Base-by-base conservation (phyloP, 108 stramenopile genomes). In the Cyclotella atomus region DNA sequence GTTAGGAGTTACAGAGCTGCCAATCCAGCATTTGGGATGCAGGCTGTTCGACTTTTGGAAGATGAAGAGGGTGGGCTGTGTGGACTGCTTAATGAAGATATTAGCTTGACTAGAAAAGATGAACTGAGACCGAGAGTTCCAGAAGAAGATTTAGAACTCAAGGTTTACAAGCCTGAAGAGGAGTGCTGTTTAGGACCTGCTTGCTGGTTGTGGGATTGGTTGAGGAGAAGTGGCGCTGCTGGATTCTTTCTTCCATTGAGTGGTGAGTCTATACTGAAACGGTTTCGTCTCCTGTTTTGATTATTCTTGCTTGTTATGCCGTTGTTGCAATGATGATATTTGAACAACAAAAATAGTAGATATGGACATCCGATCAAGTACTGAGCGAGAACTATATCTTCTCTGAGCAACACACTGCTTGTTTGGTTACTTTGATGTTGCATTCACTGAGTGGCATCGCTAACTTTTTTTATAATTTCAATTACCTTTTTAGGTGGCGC, bases 151-250 rank as follows among this genome's bases (percentile, higher is more conserved):
- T 38, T 79, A 44, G 44, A 66, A 45, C 45, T 88, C 8, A 76
- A 72, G 25, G 32, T 85, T 54, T 84, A 81, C 38, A 67, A 66
- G 45, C 96, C 98, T 2, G 96, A 98, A 79, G 97, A 99, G 80
- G 98, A 99, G 80, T 98, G 98, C 73, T 96, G 91, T 68, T 68
- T 96, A 25, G 99, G 99, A 0, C 99, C 99, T 2, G 99, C 99
- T 23, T 98, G 97, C 84, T 99, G 99, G 99, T 79, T 99, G 35
- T 99, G 99, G 99, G 99, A 99, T 77, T 99, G 97, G 79, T 66
- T 98, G 64, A 86, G 99, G 27, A 76, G 98, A 21, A 89, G 90
- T 10, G 95, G 97, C 28, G 97, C 97, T 15, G 81, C 88, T 7
- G 99, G 99, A 0, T 99, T 93, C 66, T 91, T 99, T 45, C 85